These are phyloP conservation scores for Bimuria novae-zelandiae DNA, from an alignment of 2,329 filamentous ascomycete species.

Conservation along the genomic window DNA sequence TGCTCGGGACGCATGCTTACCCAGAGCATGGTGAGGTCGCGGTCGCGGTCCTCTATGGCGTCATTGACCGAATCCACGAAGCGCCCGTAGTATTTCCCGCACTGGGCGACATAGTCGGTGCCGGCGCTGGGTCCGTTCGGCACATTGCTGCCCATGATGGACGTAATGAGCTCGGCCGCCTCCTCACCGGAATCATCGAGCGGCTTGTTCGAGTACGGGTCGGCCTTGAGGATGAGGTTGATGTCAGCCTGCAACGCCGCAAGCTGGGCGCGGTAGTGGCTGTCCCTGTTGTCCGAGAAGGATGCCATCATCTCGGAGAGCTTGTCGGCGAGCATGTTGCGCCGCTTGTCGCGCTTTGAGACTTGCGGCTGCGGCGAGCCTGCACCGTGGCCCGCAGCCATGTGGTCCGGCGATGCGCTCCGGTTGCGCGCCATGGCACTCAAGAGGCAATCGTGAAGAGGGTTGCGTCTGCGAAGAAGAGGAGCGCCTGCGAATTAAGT, in stretches of 20 bases:
- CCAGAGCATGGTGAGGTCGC: conserved; percentile 78
- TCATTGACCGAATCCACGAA: conserved; percentile 89
- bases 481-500: no score
- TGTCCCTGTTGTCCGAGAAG: conserved; percentile 80
- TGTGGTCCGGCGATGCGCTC: conserved; percentile 44
- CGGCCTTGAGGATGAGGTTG: conserved; percentile 80
- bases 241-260: conserved; percentile 92
- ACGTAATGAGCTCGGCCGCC: conserved; percentile 63
- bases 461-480: neutral
- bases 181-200: conserved; percentile 69
- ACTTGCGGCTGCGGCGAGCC: conserved; percentile 55
- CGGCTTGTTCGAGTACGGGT: conserved; percentile 75
- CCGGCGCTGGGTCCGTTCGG: conserved; percentile 59
- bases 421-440: conserved; percentile 45
- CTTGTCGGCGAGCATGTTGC: conserved; percentile 79
- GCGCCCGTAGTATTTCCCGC: conserved; percentile 81
- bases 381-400: conserved; percentile 43
- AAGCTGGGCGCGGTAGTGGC: conserved; percentile 85
- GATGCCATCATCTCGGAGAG: conserved; percentile 75
- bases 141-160: conserved; percentile 48
- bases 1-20: conserved; percentile 56
- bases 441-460: neutral
- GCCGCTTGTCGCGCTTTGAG: conserved; percentile 89
- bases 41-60: conserved; percentile 84
- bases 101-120: conserved; percentile 67